Evolutionary conservation across 78 protist species (phyloP).

Genomic region (Pelomyxa schiedti): DNA sequence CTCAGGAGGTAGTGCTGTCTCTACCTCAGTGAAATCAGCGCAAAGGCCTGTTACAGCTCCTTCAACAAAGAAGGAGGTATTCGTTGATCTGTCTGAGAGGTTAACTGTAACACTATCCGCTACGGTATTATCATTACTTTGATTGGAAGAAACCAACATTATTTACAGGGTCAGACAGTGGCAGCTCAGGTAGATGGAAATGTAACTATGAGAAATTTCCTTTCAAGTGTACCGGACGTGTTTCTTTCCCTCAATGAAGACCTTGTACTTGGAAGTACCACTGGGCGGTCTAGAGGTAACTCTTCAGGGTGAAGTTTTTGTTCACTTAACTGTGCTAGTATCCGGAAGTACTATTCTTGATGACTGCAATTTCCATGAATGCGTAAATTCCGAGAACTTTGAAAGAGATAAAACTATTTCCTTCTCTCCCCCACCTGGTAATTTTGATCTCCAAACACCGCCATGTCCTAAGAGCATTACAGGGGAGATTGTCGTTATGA

Average conservation of each 20-base stretch:
- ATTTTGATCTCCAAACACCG: not conserved
- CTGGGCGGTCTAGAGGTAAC: too few relatives aligned
- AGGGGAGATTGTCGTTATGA: slow-evolving; percentile 40
- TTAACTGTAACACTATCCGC: too few relatives aligned
- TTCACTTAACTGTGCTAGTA: too few relatives aligned
- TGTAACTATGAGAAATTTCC: not conserved
- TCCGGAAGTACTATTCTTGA: too few relatives aligned
- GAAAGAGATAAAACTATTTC: slow-evolving; percentile 7
- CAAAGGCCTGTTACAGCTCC: not conserved
- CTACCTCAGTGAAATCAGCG: not conserved
- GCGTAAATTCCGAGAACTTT: slow-evolving; percentile 10
- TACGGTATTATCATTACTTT: too few relatives aligned
- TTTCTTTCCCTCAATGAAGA: not conserved
- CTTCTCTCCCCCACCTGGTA: slow-evolving; percentile 47
- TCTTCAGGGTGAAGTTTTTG: too few relatives aligned
- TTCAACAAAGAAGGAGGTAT: slow-evolving; percentile 60
- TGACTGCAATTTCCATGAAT: slow-evolving; percentile 54
- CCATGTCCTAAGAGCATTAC: not conserved
- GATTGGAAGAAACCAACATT: not conserved
- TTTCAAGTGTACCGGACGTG: not conserved
- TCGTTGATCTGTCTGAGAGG: slow-evolving; percentile 49
- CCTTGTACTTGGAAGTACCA: not conserved
- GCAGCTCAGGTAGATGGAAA: not conserved
- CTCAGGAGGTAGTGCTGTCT: not conserved
- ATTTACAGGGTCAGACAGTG: not conserved